A percentile compares a stretch with the other conserved stretches of the same genome.
Conservation (phyloP, 106 monocot species). For the Platanthera guangdongensis region DNA sequence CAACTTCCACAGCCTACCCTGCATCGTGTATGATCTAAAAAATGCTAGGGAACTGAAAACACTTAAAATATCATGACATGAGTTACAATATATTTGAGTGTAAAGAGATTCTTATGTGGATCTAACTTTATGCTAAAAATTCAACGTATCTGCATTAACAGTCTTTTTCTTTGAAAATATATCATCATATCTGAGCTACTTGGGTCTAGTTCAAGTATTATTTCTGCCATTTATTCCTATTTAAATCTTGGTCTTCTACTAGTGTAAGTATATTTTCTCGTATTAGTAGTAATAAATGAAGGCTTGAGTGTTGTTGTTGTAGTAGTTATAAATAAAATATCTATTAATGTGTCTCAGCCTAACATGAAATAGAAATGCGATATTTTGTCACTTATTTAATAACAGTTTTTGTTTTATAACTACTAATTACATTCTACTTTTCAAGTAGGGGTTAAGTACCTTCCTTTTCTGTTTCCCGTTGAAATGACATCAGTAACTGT, state of each 20-base stretch:
- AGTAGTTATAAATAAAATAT: background rate
- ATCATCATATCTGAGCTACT: background rate
- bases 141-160: background rate
- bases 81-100: too few relatives aligned
- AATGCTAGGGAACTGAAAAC: too few relatives aligned
- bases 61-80: too few relatives aligned
- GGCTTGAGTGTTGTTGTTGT: too few relatives aligned
- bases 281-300: too few relatives aligned
- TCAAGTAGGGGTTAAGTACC: background rate
- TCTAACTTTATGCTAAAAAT: background rate
- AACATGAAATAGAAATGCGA: background rate
- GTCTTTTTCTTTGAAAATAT: background rate
- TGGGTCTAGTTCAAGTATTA: background rate
- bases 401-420: background rate
- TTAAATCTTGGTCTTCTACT: background rate
- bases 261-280: background rate
- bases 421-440: background rate
- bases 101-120: background rate
- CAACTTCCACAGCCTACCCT: too few relatives aligned
- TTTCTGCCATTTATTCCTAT: background rate
- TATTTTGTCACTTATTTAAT: background rate
- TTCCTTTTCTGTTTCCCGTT: background rate
- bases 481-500: background rate
- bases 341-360: background rate
- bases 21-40: too few relatives aligned